Percentiles rank a stretch among this genome's conserved stretches.
Conservation (phyloP, 2,329 filamentous ascomycete species). For the Chaetomium sp. region DNA sequence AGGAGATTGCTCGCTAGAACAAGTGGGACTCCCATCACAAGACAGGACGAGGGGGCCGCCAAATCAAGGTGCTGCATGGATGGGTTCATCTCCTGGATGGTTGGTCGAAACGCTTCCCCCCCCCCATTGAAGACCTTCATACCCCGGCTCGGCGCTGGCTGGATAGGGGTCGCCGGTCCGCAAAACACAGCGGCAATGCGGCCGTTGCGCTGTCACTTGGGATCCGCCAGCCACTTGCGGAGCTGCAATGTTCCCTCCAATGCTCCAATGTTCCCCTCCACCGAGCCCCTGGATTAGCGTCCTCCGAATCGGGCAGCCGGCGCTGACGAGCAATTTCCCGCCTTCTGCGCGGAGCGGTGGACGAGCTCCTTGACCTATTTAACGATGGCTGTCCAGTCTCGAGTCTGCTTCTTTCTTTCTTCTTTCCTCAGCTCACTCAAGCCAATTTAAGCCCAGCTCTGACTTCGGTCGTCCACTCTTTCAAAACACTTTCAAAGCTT, state of each 20-base stretch:
- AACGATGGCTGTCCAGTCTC: conserved; percentile 36
- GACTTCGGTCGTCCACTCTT: conserved; percentile 50
- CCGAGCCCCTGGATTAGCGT: conserved; percentile 39
- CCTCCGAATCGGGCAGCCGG: conserved; percentile 30
- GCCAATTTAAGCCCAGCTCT: conserved; percentile 40
- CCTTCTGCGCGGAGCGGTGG: conserved; percentile 8
- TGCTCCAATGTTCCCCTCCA: conserved; percentile 31
- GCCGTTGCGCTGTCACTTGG: conserved; percentile 14
- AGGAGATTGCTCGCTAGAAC: conserved; percentile 13
- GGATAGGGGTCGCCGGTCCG: conserved; percentile 24
- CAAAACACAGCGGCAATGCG: conserved; percentile 19
- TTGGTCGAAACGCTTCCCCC: conserved; percentile 19
- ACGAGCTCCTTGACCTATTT: conserved; percentile 37
- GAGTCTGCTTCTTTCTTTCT: conserved; percentile 30
- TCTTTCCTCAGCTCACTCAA: conserved; percentile 42
- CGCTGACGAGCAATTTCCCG: conserved; percentile 34
- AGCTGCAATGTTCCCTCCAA: conserved; percentile 29
- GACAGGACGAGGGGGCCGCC: neutral
- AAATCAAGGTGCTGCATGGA: conserved; percentile 22
- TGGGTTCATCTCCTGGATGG: conserved; percentile 12
- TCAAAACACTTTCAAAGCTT: conserved; percentile 37
- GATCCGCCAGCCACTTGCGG: conserved; percentile 16
- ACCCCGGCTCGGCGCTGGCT: conserved; percentile 22
- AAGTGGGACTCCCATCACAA: neutral
- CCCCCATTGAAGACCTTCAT: conserved; percentile 4